phyloP scores from a whole-genome alignment of 169 alveolate species.

The Neospora caninum region DNA sequence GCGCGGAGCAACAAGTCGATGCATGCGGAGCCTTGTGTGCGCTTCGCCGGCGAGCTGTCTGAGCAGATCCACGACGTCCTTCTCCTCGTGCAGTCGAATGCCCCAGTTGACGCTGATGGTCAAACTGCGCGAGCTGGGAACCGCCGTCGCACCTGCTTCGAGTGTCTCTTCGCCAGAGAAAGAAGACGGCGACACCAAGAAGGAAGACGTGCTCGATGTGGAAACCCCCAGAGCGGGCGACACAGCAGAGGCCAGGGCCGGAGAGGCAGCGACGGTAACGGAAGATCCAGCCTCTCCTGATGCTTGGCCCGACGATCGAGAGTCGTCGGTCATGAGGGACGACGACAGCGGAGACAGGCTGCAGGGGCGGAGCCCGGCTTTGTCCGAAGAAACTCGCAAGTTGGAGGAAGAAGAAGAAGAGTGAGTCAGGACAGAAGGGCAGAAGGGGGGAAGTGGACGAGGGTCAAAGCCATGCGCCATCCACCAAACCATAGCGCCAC shows the following conservation, averaged over 20 bases:
- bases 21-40: conserved; percentile 35
- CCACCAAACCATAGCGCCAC: conserved; percentile 62
- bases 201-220: not conserved
- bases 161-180: not conserved
- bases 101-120: conserved; percentile 68
- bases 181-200: not conserved
- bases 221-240: not conserved
- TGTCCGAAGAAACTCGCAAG: not conserved
- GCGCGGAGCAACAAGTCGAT: conserved; percentile 9
- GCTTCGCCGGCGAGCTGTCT: conserved; percentile 61
- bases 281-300: too few species aligned
- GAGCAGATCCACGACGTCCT: conserved; percentile 40
- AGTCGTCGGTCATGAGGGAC: not conserved
- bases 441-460: conserved; percentile 52
- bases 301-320: too few species aligned
- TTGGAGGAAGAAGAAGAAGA: not conserved
- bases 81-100: conserved; percentile 39
- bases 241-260: too few species aligned
- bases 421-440: not conserved
- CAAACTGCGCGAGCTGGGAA: conserved; percentile 4
- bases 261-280: too few species aligned
- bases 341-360: not conserved
- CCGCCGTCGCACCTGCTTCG: not conserved
- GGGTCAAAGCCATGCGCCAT: conserved; percentile 62
- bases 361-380: not conserved